These are phyloP conservation scores for Podaxis carcinomalis DNA, from an alignment of 768 basidiomycete species.

Conservation along the genomic window DNA sequence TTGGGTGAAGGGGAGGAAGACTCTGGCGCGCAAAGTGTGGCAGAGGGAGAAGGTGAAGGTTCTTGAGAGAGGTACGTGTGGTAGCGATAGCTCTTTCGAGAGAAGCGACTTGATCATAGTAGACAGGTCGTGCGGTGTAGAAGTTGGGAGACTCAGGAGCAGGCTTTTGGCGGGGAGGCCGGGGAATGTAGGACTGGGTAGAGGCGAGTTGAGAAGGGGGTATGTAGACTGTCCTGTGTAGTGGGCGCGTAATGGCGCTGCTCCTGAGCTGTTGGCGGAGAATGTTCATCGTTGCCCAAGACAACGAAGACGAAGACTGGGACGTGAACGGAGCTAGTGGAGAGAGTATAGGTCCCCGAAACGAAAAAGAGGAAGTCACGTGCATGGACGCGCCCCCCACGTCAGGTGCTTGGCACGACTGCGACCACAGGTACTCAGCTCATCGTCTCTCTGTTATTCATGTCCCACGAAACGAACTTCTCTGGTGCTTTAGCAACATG, in stretches of 20 bases:
- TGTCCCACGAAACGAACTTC: conserved; percentile 70
- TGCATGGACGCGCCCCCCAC: conserved; percentile 9
- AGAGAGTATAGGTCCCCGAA: neutral
- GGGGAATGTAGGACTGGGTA: conserved; percentile 1
- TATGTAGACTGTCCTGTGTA: conserved; percentile 6
- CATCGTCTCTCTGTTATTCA: conserved; percentile 17
- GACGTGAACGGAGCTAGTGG: neutral
- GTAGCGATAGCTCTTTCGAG: conserved; percentile 62
- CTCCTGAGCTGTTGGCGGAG: conserved; percentile 16
- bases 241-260: neutral
- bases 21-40: conserved; percentile 62
- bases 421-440: neutral
- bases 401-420: conserved; percentile 1
- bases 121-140: conserved; percentile 76
- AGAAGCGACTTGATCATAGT: conserved; percentile 65
- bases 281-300: conserved; percentile 21
- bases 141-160: conserved; percentile 70
- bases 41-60: conserved; percentile 71
- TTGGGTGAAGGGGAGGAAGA: conserved; percentile 52
- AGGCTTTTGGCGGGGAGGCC: conserved; percentile 15
- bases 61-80: conserved; percentile 55
- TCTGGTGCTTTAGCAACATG: conserved; percentile 90
- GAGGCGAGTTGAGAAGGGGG: conserved; percentile 14
- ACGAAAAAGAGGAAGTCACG: conserved; percentile 14
- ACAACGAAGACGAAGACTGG: neutral